phyloP scores from a whole-genome alignment of 1,139 yeast species.

The Yamadazyma buinensis region DNA sequence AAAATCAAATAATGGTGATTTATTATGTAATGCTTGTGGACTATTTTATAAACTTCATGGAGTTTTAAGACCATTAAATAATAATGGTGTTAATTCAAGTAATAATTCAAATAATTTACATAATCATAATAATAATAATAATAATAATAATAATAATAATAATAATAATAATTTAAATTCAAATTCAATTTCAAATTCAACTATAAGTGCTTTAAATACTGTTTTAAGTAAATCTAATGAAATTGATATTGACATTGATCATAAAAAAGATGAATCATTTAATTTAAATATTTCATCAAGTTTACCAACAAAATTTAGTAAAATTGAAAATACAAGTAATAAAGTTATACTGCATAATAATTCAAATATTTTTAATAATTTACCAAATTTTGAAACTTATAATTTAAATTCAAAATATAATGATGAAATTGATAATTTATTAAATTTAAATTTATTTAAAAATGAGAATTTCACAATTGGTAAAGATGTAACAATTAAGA shows the following conservation, averaged over 20 bases:
- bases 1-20: constrained; percentile 40
- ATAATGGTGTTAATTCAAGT: constrained; percentile 1
- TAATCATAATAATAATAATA: constrained; percentile 10
- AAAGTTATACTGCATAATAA: constrained; percentile 22
- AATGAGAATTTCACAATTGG: constrained; percentile 24
- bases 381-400: constrained; percentile 5
- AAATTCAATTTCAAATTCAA: too few relatives aligned
- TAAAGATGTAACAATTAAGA: constrained; percentile 1
- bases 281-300: too few relatives aligned
- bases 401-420: constrained; percentile 5
- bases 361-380: constrained; percentile 22
- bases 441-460: constrained; percentile 40
- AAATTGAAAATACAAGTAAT: constrained; percentile 14
- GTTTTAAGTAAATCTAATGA: too few relatives aligned
- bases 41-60: constrained; percentile 46
- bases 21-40: constrained; percentile 48
- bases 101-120: too few relatives aligned
- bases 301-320: too few relatives aligned
- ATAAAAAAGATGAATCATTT: too few relatives aligned
- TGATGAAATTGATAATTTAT: constrained; percentile 41
- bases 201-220: too few relatives aligned
- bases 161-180: too few relatives aligned
- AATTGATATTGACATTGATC: too few relatives aligned
- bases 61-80: constrained; percentile 38
- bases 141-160: too few relatives aligned